Evolutionary conservation across 179 eudicot species (phyloP).

Genomic region (Monotropa hypopitys): DNA sequence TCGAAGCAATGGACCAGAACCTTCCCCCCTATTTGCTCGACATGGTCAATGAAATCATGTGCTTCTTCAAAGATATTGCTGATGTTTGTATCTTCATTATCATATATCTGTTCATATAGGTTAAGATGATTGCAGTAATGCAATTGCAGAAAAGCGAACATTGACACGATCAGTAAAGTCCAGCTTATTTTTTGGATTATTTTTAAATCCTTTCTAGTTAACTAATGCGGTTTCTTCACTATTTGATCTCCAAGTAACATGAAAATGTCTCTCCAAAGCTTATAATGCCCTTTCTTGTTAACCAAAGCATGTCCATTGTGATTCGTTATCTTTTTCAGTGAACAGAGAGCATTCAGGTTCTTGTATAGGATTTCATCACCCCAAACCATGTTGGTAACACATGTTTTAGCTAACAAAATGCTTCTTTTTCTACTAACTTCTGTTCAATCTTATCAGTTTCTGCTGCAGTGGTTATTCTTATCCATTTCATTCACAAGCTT

Average conservation of each 20-base stretch:
- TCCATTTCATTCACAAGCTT: not conserved
- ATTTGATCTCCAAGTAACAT: not conserved
- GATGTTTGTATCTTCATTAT: constrained; percentile 80
- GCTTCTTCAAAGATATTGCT: constrained; percentile 71
- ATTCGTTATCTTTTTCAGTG: not conserved
- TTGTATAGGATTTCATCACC: not conserved
- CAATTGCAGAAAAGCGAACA: not conserved
- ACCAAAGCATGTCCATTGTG: not conserved
- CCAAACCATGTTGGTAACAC: not conserved
- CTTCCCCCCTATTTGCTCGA: constrained; percentile 65
- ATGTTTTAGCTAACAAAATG: not conserved
- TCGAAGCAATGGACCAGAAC: constrained; percentile 98
- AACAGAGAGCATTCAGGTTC: not conserved
- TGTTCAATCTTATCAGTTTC: not conserved
- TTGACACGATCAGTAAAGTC: not conserved
- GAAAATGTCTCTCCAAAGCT: not conserved
- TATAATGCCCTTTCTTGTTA: not conserved
- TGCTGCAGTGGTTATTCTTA: not conserved
- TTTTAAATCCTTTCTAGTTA: not conserved
- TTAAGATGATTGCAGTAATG: not conserved
- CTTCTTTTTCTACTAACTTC: not conserved
- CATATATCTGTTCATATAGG: constrained; percentile 46
- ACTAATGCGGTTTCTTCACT: not conserved
- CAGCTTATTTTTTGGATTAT: not conserved
- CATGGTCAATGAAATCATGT: constrained; percentile 59